These are phyloP conservation scores for Cordyceps cateniannulata DNA, from an alignment of 2,329 filamentous ascomycete genomes.

Conservation along the genomic window DNA sequence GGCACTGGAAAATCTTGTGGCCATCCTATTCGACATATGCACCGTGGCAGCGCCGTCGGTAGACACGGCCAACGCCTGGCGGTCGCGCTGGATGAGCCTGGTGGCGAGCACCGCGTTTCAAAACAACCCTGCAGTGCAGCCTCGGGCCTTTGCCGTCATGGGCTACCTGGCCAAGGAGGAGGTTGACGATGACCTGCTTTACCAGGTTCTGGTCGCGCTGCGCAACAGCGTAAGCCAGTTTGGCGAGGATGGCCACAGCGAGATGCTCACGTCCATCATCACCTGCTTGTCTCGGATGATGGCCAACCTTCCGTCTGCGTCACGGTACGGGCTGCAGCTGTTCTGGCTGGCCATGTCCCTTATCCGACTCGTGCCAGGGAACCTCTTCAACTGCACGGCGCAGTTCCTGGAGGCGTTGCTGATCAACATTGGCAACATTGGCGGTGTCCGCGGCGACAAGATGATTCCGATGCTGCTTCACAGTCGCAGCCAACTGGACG, in stretches of 20 bases:
- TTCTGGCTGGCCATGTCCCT: conserved; percentile 66
- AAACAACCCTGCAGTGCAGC: conserved; percentile 65
- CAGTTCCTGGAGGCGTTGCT: conserved; percentile 59
- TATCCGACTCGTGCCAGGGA: conserved; percentile 54
- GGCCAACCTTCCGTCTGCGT: conserved; percentile 58
- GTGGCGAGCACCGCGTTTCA: conserved; percentile 68
- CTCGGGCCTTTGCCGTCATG: conserved; percentile 64
- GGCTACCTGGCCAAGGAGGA: conserved; percentile 65
- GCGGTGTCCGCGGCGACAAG: conserved; percentile 51
- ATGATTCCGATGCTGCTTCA: conserved; percentile 56
- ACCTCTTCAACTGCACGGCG: conserved; percentile 60
- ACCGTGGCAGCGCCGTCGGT: conserved; percentile 56
- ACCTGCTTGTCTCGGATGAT: conserved; percentile 66
- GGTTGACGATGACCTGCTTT: conserved; percentile 64
- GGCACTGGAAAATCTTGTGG: conserved; percentile 55
- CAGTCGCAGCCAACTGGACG: conserved; percentile 53
- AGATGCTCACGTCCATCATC: conserved; percentile 64
- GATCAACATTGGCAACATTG: conserved; percentile 55
- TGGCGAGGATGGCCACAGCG: conserved; percentile 56
- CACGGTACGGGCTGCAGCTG: conserved; percentile 60
- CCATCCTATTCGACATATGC: conserved; percentile 57
- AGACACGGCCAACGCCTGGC: conserved; percentile 62
- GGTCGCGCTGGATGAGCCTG: conserved; percentile 66
- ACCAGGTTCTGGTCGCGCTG: conserved; percentile 63
- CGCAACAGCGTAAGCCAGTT: conserved; percentile 60